Evolutionary conservation across 1,284 basidiomycete genomes (phyloP), one percentile per base, ranked within the genome.

Genomic region (Trametes polyzona): DNA sequence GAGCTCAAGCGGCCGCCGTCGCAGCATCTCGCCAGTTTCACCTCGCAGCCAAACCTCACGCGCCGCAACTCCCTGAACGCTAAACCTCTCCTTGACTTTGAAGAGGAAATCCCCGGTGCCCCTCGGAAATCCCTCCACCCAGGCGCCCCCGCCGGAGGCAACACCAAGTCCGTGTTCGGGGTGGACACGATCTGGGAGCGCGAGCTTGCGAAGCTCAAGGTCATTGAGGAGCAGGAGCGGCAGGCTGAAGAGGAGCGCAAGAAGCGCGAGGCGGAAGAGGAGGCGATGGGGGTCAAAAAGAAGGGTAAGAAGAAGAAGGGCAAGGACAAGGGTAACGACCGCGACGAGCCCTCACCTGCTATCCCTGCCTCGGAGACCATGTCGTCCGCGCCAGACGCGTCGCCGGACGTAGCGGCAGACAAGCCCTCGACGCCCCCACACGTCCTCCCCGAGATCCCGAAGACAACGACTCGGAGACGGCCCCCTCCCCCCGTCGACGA

Each of bases 131-230:
- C 48, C 29, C 53, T 58, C 16, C 60, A 52, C 37, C 55, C 52
- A 19, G 57, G 77, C 17, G 69, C 52, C 24, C 26, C 37, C 7
- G 44, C 17, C n/a, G n/a, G 76, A 2, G 57, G 59, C 2, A 76
- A 74, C 43, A 79, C 78, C 47, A 82, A 81, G 53, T 92, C 91
- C 23, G 90, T 92, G n/a, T 93, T 93, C 66, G 90, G 90, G 4
- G 85, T 88, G 6, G 90, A 93, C 69, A 90, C 85, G 3, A 66
- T 93, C 7, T 93, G 90, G 90, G 88, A 92, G 67, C 79, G 84
- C 30, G 90, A 93, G 71, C 81, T 91, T 76, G 81, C 72, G 21
- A 93, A 90, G 69, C 74, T 93, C 44, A 82, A 81, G 58, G 79
- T 84, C 63, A 89, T 92, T 0, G 87, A 93, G 69, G 83, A 81